Percentiles rank a stretch among this genome's conserved stretches.
phyloP scores from a whole-genome alignment of 1,139 yeast species.

The Saccharomyces hybrid region DNA sequence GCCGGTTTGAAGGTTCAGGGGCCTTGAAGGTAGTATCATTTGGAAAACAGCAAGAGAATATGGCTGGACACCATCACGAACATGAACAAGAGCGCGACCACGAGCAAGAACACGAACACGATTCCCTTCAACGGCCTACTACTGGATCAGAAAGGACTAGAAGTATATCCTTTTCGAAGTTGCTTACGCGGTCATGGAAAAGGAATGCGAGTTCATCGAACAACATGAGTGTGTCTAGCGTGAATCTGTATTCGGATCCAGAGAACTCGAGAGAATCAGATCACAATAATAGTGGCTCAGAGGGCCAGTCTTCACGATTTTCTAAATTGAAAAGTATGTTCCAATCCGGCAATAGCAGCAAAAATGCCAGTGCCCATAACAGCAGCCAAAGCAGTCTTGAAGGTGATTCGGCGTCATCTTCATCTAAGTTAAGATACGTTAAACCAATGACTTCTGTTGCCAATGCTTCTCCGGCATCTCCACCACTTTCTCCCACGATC shows the following conservation, averaged over 20 bases:
- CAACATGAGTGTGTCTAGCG: slow-evolving; percentile 1
- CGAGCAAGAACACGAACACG: neutral
- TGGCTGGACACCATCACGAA: neutral
- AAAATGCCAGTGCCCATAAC: slow-evolving; percentile 1
- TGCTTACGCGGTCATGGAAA: slow-evolving; percentile 25
- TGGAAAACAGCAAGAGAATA: neutral
- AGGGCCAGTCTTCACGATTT: slow-evolving; percentile 12
- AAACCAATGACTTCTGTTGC: slow-evolving; percentile 6
- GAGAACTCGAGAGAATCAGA: slow-evolving; percentile 1
- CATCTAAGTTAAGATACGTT: slow-evolving; percentile 2
- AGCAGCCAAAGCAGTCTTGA: neutral
- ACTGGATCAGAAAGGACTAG: slow-evolving; percentile 19
- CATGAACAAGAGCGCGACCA: neutral
- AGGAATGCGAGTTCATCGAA: slow-evolving; percentile 8
- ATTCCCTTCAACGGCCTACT: slow-evolving; percentile 1
- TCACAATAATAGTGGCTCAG: slow-evolving; percentile 1
- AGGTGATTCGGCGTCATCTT: neutral
- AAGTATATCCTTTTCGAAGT: slow-evolving; percentile 27
- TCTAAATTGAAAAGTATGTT: slow-evolving; percentile 20
- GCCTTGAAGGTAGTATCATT: neutral
- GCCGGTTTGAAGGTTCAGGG: neutral
- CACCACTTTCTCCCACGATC: neutral
- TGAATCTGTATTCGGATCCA: neutral
- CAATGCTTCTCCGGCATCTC: neutral
- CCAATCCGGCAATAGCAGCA: slow-evolving; percentile 9